A percentile compares a stretch with the other conserved stretches of the same genome.
phyloP scores from a whole-genome alignment of 306 rosid genomes.

The Spatholobus suberectus region DNA sequence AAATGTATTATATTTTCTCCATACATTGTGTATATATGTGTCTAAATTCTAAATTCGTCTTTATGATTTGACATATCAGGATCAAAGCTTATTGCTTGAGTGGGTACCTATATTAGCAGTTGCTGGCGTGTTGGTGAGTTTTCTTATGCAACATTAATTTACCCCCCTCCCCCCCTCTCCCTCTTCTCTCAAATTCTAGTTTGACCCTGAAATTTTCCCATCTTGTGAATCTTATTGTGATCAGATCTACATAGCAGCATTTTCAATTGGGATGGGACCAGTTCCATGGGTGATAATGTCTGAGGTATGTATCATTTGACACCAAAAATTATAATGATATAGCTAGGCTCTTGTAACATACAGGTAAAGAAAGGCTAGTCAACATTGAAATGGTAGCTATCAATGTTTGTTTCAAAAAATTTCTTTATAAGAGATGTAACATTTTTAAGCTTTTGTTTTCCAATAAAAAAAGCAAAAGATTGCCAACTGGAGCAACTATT shows the following conservation, averaged over 20 bases:
- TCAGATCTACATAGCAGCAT: conserved; percentile 74
- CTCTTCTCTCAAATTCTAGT: background rate
- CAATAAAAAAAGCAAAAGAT: background rate
- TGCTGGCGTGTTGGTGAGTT: conserved; percentile 76
- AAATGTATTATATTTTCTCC: conserved; percentile 11
- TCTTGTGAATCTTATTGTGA: conserved; percentile 9
- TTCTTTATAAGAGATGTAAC: background rate
- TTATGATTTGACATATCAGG: conserved; percentile 43
- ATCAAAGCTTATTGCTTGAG: conserved; percentile 49
- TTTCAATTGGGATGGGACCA: conserved; percentile 80
- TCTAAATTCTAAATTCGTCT: conserved; percentile 21
- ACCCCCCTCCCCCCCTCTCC: too few relatives aligned
- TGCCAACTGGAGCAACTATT: background rate
- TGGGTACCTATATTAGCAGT: conserved; percentile 60
- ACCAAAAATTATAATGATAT: background rate
- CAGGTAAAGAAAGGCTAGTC: background rate
- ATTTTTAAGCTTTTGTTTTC: background rate
- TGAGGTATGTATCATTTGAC: conserved; percentile 61
- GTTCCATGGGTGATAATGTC: conserved; percentile 97
- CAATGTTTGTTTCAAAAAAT: background rate
- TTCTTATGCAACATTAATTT: background rate
- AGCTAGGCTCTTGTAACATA: background rate
- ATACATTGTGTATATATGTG: background rate
- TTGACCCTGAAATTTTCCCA: conserved; percentile 5
- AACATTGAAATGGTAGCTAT: background rate